Base-by-base conservation (phyloP, 805 yeast species). In the Alloascoidea hylecoeti region DNA sequence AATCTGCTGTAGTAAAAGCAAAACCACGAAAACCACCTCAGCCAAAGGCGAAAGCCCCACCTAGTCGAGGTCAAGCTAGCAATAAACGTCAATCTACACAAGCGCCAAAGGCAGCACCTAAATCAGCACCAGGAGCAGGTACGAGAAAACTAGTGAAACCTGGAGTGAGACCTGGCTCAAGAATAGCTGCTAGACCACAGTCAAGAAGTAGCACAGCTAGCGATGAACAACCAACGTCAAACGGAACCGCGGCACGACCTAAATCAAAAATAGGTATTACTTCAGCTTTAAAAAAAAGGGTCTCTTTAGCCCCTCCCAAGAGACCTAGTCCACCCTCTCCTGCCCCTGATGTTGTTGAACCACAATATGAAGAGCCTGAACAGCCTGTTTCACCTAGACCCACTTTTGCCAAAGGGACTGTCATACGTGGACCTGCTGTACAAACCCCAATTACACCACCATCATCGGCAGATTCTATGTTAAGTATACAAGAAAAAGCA, bases 1-100 rank as follows among this genome's bases (percentile, higher is more conserved):
- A 72, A 38, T 53, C 58, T 9, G 84, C 75, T 1, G 63, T 63
- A 27, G 82, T 82, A 1, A 66, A 64, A 28, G 66, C 70, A 2
- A 64, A 61, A 42, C 46, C 60, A 2, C 49, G 52, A 39, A 46
- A 23, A 23, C 13, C 30, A 23, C 13, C 30, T 9, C 30, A 9
- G n/a, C 13, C 30, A 23, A 23, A 23, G 30, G n/a, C 9, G n/a
- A 23, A n/a, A 9, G 30, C 30, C 30, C 9, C 13, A 23, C 30
- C 30, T 9, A 9, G 13, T 9, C 30, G n/a, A 23, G 13, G n/a
- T 9, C 30, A 23, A 23, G n/a, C n/a, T n/a, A n/a, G n/a, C n/a
- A n/a, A n/a, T n/a, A n/a, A n/a, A n/a, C 30, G n/a, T 9, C 30
- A 23, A n/a, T 39, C 51, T 2, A 35, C 55, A 18, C 36, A 57